phyloP scores from a whole-genome alignment of 2,329 filamentous ascomycete species.

The Phialocephala sp. region DNA sequence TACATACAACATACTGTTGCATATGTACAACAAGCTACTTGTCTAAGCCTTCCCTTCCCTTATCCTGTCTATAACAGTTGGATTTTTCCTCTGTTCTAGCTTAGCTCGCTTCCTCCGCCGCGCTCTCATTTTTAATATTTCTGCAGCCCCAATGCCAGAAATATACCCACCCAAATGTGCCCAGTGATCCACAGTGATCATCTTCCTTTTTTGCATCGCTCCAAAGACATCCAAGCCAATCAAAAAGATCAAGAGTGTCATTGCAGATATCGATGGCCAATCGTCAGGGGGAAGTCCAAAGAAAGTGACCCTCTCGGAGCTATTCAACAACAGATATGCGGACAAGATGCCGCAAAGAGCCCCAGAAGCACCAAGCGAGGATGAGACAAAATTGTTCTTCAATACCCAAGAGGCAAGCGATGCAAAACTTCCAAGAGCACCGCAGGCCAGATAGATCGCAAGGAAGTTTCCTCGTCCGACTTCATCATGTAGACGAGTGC shows the following conservation, averaged over 20 bases:
- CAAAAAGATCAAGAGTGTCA: slow-evolving; percentile 58
- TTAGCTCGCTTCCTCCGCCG: slow-evolving; percentile 34
- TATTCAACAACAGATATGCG: slow-evolving; percentile 66
- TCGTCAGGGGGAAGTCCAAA: slow-evolving; percentile 62
- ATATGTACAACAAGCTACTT: background rate
- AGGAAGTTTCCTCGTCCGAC: slow-evolving; percentile 72
- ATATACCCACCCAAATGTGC: slow-evolving; percentile 47
- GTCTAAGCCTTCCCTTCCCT: slow-evolving; percentile 28
- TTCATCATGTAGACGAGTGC: slow-evolving; percentile 71
- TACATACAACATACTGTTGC: too few relatives aligned
- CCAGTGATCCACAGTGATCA: slow-evolving; percentile 44
- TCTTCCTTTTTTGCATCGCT: slow-evolving; percentile 40
- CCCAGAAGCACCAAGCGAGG: slow-evolving; percentile 71
- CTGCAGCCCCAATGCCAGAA: slow-evolving; percentile 39
- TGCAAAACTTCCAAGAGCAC: slow-evolving; percentile 62
- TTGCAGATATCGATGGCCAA: slow-evolving; percentile 57
- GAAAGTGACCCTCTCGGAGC: slow-evolving; percentile 61
- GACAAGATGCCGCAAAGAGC: slow-evolving; percentile 65
- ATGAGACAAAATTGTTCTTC: slow-evolving; percentile 46
- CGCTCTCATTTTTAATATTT: slow-evolving; percentile 35
- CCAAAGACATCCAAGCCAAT: slow-evolving; percentile 56
- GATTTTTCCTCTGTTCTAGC: slow-evolving; percentile 33
- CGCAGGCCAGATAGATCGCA: slow-evolving; percentile 66
- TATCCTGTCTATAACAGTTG: slow-evolving; percentile 31
- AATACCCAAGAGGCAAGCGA: slow-evolving; percentile 55